Evolutionary conservation across 331 rosid genomes (phyloP).

Genomic region (Malus hybrid): DNA sequence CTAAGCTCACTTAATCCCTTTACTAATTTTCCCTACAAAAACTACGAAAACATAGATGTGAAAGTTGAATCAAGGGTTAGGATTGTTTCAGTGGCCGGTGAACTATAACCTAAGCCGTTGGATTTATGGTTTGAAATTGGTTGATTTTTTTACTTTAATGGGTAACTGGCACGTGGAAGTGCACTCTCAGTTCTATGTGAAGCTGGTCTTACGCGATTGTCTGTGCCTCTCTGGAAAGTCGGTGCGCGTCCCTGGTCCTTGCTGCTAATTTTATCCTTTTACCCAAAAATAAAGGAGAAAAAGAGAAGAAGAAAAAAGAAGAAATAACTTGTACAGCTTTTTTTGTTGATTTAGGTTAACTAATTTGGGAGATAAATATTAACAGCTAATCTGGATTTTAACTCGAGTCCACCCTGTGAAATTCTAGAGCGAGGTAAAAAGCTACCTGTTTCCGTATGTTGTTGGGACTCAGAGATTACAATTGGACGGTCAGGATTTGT

Average conservation of each 20-base stretch:
- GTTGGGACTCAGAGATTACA: not conserved
- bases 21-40: not conserved
- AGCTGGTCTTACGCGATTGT: slow-evolving; percentile 1
- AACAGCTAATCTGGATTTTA: slow-evolving; percentile 9
- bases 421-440: not conserved
- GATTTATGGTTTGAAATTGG: not conserved
- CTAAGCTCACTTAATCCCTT: not conserved
- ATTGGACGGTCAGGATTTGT: not conserved
- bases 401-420: not conserved
- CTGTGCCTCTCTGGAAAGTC: not conserved
- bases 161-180: not conserved
- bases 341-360: slow-evolving; percentile 12
- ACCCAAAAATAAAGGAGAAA: not conserved
- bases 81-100: not conserved
- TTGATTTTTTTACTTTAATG: not conserved
- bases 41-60: not conserved
- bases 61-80: not conserved
- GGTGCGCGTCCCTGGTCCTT: not conserved
- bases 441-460: not conserved
- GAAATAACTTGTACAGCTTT: not conserved
- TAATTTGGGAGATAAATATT: not conserved
- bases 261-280: slow-evolving; percentile 1
- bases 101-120: not conserved
- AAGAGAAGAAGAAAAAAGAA: not conserved
- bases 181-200: not conserved